Percentiles rank a stretch among this genome's conserved stretches.
phyloP scores from a whole-genome alignment of 176 grass and related monocot genomes.

The Metroxylon sagu region DNA sequence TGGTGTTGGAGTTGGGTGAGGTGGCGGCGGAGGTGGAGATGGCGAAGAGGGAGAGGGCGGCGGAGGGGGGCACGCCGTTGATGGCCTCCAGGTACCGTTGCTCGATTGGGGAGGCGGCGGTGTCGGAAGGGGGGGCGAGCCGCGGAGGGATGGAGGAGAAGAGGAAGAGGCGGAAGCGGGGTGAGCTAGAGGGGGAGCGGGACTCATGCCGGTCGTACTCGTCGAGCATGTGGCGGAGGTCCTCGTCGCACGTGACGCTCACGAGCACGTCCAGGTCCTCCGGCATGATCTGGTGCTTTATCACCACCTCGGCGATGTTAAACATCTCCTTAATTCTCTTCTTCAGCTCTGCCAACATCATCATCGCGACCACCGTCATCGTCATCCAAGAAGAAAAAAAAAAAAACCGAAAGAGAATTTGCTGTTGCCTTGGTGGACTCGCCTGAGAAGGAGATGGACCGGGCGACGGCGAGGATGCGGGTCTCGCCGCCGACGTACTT shows the following conservation, averaged over 20 bases:
- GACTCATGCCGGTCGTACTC: slow-evolving; percentile 63
- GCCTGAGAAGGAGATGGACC: slow-evolving; percentile 70
- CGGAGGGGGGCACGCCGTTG: slow-evolving; percentile 17
- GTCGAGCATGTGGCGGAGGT: slow-evolving; percentile 68
- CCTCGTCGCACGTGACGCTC: slow-evolving; percentile 69
- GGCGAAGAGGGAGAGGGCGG: slow-evolving; percentile 13
- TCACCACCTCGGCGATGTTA: slow-evolving; percentile 40
- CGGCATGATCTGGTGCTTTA: slow-evolving; percentile 69
- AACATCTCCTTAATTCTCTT: slow-evolving; percentile 73
- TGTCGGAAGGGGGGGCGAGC: background rate
- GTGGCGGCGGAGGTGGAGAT: slow-evolving; percentile 26
- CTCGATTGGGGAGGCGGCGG: slow-evolving; percentile 18
- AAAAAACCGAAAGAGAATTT: background rate
- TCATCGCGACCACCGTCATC: too few relatives aligned
- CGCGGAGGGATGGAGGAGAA: background rate
- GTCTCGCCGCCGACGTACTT: slow-evolving; percentile 90
- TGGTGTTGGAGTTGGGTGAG: slow-evolving; percentile 39
- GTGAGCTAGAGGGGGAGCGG: slow-evolving; percentile 19
- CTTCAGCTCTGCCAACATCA: slow-evolving; percentile 53
- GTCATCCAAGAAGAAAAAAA: background rate
- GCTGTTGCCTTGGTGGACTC: background rate
- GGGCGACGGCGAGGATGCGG: slow-evolving; percentile 61
- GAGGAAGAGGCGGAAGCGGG: slow-evolving; percentile 22
- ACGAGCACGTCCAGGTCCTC: slow-evolving; percentile 76
- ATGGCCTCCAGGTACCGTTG: slow-evolving; percentile 27